Base-by-base conservation (phyloP, 345 rosid genomes). In the Gossypium turneri region DNA sequence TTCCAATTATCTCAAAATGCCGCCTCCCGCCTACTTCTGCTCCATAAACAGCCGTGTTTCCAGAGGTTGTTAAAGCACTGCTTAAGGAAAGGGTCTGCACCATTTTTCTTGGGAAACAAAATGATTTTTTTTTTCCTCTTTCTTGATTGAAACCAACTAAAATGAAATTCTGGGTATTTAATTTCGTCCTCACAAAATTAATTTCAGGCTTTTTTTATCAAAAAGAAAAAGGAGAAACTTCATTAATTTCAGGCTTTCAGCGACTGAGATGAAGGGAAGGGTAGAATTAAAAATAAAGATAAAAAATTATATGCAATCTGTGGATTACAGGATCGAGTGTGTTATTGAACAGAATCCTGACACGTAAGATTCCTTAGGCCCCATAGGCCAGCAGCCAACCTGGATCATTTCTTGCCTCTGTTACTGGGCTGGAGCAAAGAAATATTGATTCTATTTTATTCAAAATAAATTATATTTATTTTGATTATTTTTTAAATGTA, bases 31-130 rank as follows among this genome's bases (percentile, higher is more conserved):
- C 78, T 25, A 75, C 34, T 22, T 25, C 29, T 16, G 82, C 84
- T 55, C 81, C 90, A 73, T 72, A 78, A 81, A 80, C 79, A 78
- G 85, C 84, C 56, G 75, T 76, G 68, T 80, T 86, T 43, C 81
- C 84, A n/a, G 81, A 86, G 29, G 76, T 71, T 44, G 92, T 84
- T 60, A 85, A 69, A 7, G 89, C 4, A 43, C 70, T 74, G 82
- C 86, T 82, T 59, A 82, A 75, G 20, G 91, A 87, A 68, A 84
- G 81, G 48, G 72, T 81, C 80, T 82, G 92, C 76, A 84, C 87
- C 92, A 85, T 90, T 66, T 75, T 77, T 75, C 19, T 57, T 10
- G 52, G 52, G 16, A 55, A 17, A 43, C 16, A 72, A 48, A 68
- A 15, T 4, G 57, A 15, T 22, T 24, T 68, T 25, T 29, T 67